Base-by-base conservation (phyloP, 805 yeast species). In the Tetrapisispora namnaoensis region DNA sequence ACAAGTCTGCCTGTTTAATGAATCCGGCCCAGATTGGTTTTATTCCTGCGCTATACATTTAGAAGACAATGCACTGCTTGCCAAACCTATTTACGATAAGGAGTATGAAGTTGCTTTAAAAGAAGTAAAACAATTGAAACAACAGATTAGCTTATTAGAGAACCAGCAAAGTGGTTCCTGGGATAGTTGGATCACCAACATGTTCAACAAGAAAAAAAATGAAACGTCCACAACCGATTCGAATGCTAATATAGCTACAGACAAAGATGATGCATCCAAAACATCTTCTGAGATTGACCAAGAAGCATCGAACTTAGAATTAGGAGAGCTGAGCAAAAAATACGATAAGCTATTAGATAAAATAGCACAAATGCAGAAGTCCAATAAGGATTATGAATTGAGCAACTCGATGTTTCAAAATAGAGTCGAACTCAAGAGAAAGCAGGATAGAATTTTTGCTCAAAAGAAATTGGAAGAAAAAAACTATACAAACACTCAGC, bases 41-140 rank as follows among this genome's bases (percentile, higher is more conserved):
- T 63, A 65, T 48, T 54, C 61, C 27, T 65, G 69, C 49, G 66
- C 61, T 40, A 53, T 64, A n/a, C 69, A 65, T 49, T 45, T 65
- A n/a, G 55, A 54, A 17, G 66, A 65, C 40, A 65, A 65, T 49
- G 62, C 66, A 7, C 59, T 56, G 17, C 63, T 65, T 49, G 66
- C 54, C 14, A 52, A 47, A 18, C 68, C 69, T 1, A n/a, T 55
- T 6, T 59, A 63, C 45, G 49, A 50, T 8, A 32, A 39, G 18
- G 62, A 58, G 28, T 65, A 65, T 44, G 30, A 50, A 9, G 47
- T 44, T 2, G 49, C 55, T 1, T 44, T 62, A 20, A 48, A 42
- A 1, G 47, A 53, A 18, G 35, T 63, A 38, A 55, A 58, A 37
- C 30, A 27, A 8, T 39, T 55, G 21, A 62, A 62, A 40, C 44